A percentile compares a stretch with the other conserved stretches of the same genome.
phyloP scores from a whole-genome alignment of 1,139 yeast genomes.

The Lodderomyces margitis region DNA sequence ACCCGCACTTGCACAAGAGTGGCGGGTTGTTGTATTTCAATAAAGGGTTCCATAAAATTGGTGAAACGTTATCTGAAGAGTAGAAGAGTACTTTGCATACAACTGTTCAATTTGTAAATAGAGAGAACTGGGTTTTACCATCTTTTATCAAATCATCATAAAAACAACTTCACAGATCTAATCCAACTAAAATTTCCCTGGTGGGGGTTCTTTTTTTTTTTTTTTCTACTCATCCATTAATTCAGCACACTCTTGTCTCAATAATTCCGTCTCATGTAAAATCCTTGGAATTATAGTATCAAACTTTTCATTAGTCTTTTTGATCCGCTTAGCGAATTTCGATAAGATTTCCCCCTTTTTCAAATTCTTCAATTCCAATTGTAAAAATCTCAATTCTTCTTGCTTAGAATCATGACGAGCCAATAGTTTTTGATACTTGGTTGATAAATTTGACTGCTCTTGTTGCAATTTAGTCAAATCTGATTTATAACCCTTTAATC shows the following conservation, averaged over 20 bases:
- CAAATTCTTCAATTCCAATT: conserved; percentile 28
- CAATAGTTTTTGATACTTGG: conserved; percentile 29
- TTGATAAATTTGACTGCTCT: conserved; percentile 21
- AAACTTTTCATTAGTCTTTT: conserved; percentile 35
- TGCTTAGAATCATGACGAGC: conserved; percentile 23
- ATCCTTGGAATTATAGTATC: conserved; percentile 39
- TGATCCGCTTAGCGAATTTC: conserved; percentile 30
- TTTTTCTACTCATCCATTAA: conserved; percentile 6
- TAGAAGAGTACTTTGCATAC: not conserved
- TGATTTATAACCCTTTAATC: conserved; percentile 22
- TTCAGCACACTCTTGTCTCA: conserved; percentile 15
- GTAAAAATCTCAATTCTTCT: conserved; percentile 28
- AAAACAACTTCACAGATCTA: not conserved
- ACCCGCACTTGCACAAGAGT: conserved; percentile 19
- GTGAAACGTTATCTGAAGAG: conserved; percentile 30
- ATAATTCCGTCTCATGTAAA: conserved; percentile 19
- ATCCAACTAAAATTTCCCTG: no score
- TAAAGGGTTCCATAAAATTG: conserved; percentile 59
- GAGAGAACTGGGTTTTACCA: no score
- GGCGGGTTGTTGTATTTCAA: conserved; percentile 71
- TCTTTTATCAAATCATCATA: no score
- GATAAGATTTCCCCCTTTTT: conserved; percentile 27
- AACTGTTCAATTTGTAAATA: conserved; percentile 4
- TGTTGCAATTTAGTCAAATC: conserved; percentile 24
- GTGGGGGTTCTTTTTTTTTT: no score